phyloP scores from a whole-genome alignment of 495 filamentous ascomycete genomes.

The Xylaria intraflava region DNA sequence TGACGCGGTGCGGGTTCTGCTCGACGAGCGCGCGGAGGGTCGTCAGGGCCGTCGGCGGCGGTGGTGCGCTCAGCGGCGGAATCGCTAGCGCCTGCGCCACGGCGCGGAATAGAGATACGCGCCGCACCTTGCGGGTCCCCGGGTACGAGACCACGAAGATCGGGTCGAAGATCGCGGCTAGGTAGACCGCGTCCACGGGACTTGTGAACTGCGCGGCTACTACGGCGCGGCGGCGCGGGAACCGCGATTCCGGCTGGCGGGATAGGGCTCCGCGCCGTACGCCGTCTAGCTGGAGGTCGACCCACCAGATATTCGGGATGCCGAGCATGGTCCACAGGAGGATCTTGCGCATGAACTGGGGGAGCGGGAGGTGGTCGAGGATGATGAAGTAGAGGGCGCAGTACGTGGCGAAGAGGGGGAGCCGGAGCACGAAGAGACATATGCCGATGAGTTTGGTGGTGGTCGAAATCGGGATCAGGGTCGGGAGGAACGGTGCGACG shows the following conservation, averaged over 20 bases:
- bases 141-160: constrained; percentile 85
- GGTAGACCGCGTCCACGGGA: constrained; percentile 86
- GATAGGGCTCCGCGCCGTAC: constrained; percentile 73
- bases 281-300: constrained; percentile 91
- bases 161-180: constrained; percentile 95
- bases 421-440: constrained; percentile 71
- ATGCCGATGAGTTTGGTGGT: constrained; percentile 56
- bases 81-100: constrained; percentile 64
- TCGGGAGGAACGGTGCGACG: constrained; percentile 90
- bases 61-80: constrained; percentile 48
- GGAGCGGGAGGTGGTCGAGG: constrained; percentile 82
- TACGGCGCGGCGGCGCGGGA: constrained; percentile 66
- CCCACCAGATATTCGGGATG: constrained; percentile 92
- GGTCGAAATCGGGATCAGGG: constrained; percentile 53
- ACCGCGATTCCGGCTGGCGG: constrained; percentile 54
- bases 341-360: constrained; percentile 69
- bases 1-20: constrained; percentile 61
- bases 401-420: constrained; percentile 68
- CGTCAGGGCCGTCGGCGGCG: constrained; percentile 42
- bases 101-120: constrained; percentile 66
- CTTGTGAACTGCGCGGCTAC: constrained; percentile 89
- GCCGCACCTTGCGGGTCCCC: constrained; percentile 60
- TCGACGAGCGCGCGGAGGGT: constrained; percentile 55
- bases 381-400: constrained; percentile 67
- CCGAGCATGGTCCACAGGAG: constrained; percentile 79